These are phyloP conservation scores for Colletotrichum cereale DNA, from an alignment of 2,329 filamentous ascomycete species.

Conservation along the genomic window DNA sequence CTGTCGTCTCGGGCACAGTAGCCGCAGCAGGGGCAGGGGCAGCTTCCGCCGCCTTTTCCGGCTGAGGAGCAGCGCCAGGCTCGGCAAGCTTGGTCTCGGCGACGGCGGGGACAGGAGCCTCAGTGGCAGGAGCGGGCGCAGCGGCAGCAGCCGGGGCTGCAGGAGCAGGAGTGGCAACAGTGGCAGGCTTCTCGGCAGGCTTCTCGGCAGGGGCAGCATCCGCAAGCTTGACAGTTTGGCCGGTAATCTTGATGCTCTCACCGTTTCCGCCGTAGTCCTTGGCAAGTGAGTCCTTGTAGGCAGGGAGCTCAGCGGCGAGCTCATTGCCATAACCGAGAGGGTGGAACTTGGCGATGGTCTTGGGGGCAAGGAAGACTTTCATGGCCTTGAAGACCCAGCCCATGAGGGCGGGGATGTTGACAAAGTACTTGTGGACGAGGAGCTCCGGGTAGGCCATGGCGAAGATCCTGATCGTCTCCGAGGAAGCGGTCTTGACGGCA, in stretches of 20 bases:
- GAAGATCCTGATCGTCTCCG: slow-evolving; percentile 86
- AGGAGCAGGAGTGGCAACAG: slow-evolving; percentile 35
- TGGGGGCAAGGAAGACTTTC: slow-evolving; percentile 80
- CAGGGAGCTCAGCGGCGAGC: slow-evolving; percentile 71
- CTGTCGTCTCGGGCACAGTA: slow-evolving; percentile 35
- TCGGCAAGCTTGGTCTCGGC: slow-evolving; percentile 41
- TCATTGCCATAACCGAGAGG: slow-evolving; percentile 80
- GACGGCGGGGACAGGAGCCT: slow-evolving; percentile 39
- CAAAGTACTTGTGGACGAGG: slow-evolving; percentile 88
- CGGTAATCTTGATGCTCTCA: slow-evolving; percentile 53
- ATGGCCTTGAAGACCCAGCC: slow-evolving; percentile 84
- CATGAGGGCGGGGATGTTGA: slow-evolving; percentile 94
- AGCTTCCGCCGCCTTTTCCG: slow-evolving; percentile 18
- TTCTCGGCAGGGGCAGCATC: slow-evolving; percentile 32
- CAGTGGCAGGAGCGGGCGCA: slow-evolving; percentile 25
- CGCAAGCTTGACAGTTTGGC: slow-evolving; percentile 48
- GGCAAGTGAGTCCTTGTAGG: slow-evolving; percentile 75
- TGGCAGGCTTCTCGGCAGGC: slow-evolving; percentile 22
- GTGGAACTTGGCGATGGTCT: slow-evolving; percentile 84
- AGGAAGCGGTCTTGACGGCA: slow-evolving; percentile 69
- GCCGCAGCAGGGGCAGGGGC: slow-evolving; percentile 6
- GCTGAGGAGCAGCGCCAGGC: slow-evolving; percentile 7
- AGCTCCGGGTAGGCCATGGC: slow-evolving; percentile 90
- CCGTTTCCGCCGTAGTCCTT: slow-evolving; percentile 84
- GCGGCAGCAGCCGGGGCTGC: slow-evolving; percentile 32